Evolutionary conservation across 257 asterid species (phyloP), one percentile per base, ranked within the genome.

Genomic region (Forsythia viridissima): DNA sequence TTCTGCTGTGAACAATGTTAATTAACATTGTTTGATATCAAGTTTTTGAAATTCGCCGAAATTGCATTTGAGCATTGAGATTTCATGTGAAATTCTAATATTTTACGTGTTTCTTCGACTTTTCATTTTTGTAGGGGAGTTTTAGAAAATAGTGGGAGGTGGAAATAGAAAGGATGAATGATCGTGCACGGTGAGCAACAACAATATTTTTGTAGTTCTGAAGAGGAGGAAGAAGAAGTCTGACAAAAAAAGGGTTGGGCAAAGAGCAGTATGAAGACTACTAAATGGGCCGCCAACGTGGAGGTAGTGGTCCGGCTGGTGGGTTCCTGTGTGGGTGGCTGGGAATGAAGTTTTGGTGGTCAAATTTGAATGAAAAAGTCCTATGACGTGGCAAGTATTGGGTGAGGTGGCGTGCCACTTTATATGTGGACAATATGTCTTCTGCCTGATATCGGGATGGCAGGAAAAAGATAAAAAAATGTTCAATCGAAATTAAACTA

Each of bases 201-300:
- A 86, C 71, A 91, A 91, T 76, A 94, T 88, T 79, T 91, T 91
- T 86, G 94, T 94, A 24, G 97, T 94, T 66, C 80, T 91, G 52
- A 94, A 88, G 34, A 90, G 87, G 91, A 92, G 84, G 91, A 92
- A 89, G 91, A 91, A 88, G 83, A 92, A 88, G 82, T 88, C 96
- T 72, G 96, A 88, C 77, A 88, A 90, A 71, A 84, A 8, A 89
- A 86, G 85, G 87, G 88, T 40, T 85, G 86, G 11, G 72, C 89
- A 11, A 87, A 77, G 83, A 92, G 88, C n/a, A 76, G 81, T 61
- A 81, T 76, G 79, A 59, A 83, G 24, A 24, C 24, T 24, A 24
- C 24, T 24, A 24, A 24, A 24, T 24, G 24, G 24, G 24, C 24
- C 24, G 24, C 24, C 24, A 24, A 24, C 0, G 24, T 24, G 24